Evolutionary conservation across 768 basidiomycete genomes (phyloP).

Genomic region (Russula sp.): DNA sequence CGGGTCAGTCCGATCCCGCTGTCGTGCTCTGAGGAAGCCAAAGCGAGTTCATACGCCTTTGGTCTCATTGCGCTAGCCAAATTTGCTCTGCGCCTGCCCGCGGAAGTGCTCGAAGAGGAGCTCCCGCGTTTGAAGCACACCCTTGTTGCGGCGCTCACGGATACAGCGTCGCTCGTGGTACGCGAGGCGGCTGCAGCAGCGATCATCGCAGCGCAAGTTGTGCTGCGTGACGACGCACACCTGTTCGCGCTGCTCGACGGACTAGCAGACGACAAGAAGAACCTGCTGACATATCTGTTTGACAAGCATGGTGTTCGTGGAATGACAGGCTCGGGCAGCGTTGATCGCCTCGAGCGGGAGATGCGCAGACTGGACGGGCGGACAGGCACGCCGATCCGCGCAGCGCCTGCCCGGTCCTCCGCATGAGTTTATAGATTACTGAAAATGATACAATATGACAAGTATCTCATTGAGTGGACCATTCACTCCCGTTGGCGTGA

Average conservation of each 20-base stretch:
- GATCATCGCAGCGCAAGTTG: constrained; percentile 78
- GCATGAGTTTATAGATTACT: neutral
- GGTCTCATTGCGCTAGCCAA: constrained; percentile 79
- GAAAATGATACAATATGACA: neutral
- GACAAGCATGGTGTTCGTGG: constrained; percentile 77
- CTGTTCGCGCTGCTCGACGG: constrained; percentile 75
- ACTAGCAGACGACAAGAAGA: constrained; percentile 85
- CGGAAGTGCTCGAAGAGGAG: constrained; percentile 83
- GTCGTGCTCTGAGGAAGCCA: constrained; percentile 42
- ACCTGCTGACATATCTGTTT: constrained; percentile 80
- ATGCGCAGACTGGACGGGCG: constrained; percentile 74
- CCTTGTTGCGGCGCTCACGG: constrained; percentile 66
- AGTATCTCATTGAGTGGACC: neutral
- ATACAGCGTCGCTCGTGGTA: constrained; percentile 64
- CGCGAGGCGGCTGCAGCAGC: constrained; percentile 77
- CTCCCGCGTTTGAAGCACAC: constrained; percentile 68
- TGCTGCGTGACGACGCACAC: constrained; percentile 76
- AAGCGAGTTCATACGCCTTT: constrained; percentile 67
- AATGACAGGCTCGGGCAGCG: constrained; percentile 26
- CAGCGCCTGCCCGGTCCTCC: neutral
- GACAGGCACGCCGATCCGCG: constrained; percentile 58
- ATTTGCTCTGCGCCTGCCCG: constrained; percentile 71
- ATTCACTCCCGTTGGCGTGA: neutral
- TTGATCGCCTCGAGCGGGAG: constrained; percentile 71
- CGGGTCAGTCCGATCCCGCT: constrained; percentile 42